Percentiles rank a stretch among this genome's conserved stretches.
Conservation (phyloP, 2,329 filamentous ascomycete genomes). For the Colletotrichum cereale region DNA sequence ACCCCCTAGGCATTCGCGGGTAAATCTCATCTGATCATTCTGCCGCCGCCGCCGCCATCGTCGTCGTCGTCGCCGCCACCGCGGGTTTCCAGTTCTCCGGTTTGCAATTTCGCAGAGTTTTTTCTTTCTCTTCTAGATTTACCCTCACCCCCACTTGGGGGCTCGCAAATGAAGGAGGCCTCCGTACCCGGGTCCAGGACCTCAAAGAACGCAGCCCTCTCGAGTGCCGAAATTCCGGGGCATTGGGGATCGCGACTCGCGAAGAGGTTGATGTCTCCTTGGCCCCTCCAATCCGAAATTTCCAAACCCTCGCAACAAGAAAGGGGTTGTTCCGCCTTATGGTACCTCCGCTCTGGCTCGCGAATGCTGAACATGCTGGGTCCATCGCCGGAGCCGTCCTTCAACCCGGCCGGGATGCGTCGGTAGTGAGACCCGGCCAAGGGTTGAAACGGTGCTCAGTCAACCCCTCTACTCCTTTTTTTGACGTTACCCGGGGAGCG, state of each 20-base stretch:
- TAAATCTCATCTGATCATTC: neutral
- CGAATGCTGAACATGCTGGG: constrained; percentile 15
- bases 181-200: neutral
- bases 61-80: neutral
- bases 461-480: neutral
- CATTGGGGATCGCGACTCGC: neutral
- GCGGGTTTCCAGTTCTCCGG: neutral
- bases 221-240: neutral
- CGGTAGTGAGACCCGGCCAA: constrained; percentile 11
- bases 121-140: neutral
- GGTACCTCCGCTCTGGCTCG: neutral
- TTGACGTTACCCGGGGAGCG: constrained; percentile 1
- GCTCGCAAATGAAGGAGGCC: neutral
- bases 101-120: constrained; percentile 14
- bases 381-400: constrained; percentile 24
- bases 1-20: neutral
- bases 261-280: neutral
- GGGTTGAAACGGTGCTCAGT: neutral
- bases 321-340: neutral
- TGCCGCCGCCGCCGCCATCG: constrained; percentile 4
- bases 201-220: neutral
- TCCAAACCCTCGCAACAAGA: neutral
- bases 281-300: neutral
- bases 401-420: constrained; percentile 17
- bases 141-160: neutral